Evolutionary conservation across 108 stramenopile species (phyloP).

Genomic region (Ochromonas danica): DNA sequence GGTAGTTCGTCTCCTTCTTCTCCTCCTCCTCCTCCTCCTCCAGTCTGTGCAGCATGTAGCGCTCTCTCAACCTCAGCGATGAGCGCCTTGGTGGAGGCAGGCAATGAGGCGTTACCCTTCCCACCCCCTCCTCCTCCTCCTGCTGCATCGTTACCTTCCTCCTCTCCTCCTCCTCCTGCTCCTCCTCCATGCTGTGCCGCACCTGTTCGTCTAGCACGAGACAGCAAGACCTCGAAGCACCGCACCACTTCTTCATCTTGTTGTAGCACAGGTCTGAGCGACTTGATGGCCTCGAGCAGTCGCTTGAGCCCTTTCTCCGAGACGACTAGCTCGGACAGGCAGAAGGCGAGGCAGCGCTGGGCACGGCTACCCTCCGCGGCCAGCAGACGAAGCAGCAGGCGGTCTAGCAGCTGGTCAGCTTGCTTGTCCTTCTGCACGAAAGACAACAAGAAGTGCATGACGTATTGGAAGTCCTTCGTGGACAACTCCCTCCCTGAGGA

Average conservation of each 20-base stretch:
- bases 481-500: too few relatives aligned
- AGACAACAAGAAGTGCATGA: conserved; percentile 84
- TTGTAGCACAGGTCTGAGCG: neutral
- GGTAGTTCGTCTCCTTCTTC: neutral
- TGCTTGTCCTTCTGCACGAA: conserved; percentile 85
- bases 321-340: conserved; percentile 81
- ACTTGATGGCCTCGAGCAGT: conserved; percentile 25
- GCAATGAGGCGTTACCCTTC: neutral
- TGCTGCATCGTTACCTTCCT: neutral
- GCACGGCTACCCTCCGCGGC: conserved; percentile 62
- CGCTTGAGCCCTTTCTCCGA: conserved; percentile 43
- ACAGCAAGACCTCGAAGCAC: neutral
- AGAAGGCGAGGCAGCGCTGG: conserved; percentile 83
- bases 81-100: neutral
- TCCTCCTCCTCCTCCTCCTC: conserved; percentile 2
- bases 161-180: neutral
- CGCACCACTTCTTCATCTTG: too few relatives aligned
- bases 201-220: neutral
- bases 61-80: neutral
- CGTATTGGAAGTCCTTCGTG: conserved; percentile 71
- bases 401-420: conserved; percentile 64
- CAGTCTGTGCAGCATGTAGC: neutral
- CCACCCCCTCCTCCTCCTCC: neutral
- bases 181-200: neutral
- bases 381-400: conserved; percentile 76